These are phyloP conservation scores for Saccharomycopsis schoenii DNA, from an alignment of 805 yeast species.

Conservation along the genomic window DNA sequence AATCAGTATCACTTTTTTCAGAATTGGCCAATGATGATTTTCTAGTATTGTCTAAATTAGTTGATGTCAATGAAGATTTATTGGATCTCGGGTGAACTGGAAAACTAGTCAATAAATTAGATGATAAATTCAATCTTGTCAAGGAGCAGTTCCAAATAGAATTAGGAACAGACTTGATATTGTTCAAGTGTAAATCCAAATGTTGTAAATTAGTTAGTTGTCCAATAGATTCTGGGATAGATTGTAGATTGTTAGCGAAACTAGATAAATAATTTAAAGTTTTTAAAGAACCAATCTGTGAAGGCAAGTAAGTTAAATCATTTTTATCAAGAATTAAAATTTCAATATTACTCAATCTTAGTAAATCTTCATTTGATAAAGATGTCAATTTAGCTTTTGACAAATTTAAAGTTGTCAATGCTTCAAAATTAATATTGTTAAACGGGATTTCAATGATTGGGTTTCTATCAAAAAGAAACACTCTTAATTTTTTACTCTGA, in stretches of 20 bases:
- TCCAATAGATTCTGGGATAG: slow-evolving; percentile 59
- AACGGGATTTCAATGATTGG: slow-evolving; percentile 67
- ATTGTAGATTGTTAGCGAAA: slow-evolving; percentile 63
- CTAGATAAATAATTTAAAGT: slow-evolving; percentile 59
- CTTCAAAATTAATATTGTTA: slow-evolving; percentile 39
- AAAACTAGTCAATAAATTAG: slow-evolving; percentile 41
- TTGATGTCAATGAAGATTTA: slow-evolving; percentile 12
- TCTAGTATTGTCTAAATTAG: slow-evolving; percentile 2
- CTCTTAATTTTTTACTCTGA: slow-evolving; percentile 50
- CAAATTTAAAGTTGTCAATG: slow-evolving; percentile 63
- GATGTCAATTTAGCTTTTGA: slow-evolving; percentile 76
- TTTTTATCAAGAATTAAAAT: slow-evolving; percentile 71
- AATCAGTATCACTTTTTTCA: not conserved
- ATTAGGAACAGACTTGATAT: slow-evolving; percentile 43
- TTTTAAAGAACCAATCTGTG: slow-evolving; percentile 48
- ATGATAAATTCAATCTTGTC: slow-evolving; percentile 91
- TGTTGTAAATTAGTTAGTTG: slow-evolving; percentile 40
- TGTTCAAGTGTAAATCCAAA: slow-evolving; percentile 58
- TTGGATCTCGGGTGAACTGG: slow-evolving; percentile 17
- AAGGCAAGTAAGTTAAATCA: slow-evolving; percentile 69
- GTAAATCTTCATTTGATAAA: slow-evolving; percentile 54
- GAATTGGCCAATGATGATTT: slow-evolving; percentile 3
- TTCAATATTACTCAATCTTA: slow-evolving; percentile 55
- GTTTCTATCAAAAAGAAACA: slow-evolving; percentile 68
- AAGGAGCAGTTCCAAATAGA: slow-evolving; percentile 66